Base-by-base conservation (phyloP, 371 early-diverging fungal species). In the Mucor racemosus region DNA sequence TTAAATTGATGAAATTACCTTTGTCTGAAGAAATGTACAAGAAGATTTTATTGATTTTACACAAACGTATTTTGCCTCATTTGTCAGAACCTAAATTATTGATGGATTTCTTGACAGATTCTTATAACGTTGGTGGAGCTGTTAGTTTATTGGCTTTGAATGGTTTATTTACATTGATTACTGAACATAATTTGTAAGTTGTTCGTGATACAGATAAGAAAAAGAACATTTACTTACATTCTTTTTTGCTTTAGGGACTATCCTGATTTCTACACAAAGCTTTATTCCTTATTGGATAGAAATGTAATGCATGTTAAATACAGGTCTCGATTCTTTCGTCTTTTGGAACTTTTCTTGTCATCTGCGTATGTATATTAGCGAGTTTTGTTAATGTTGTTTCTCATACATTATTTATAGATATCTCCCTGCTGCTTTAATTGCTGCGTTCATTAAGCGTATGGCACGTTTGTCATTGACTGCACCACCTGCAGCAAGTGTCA, bases 211-310 rank as follows among this genome's bases (percentile, higher is more conserved):
- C 26, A 26, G 26, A 26, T 26, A 26, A 26, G n/a, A 26, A 26
- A 46, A 19, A 6, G 46, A 4, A 46, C n/a, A 46, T 10, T 19
- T 11, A 7, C 31, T 53, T 0, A 53, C 26, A 46, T 10, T 31
- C 11, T 9, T 21, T 13, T 26, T 41, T n/a, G 19, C 1, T 15
- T 34, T 68, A 91, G 92, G 34, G 96, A 95, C 77, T 98, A 97
- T 73, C 97, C 97, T n/a, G 92, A 95, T 71, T 98, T 98, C 69
- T 98, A 95, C 79, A 85, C 80, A 59, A 95, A 97, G 74, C 90
- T 98, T 33, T 98, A 98, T 74, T 84, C 88, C 36, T 78, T 97
- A 50, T 84, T 98, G 38, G 95, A 96, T 71, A 86, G 88, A 68
- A 88, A 95, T 70, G 69, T 97, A 21, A 80, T 95, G 80, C 95